phyloP scores from a whole-genome alignment of 2,329 filamentous ascomycete species.

The Fusarium hostae region DNA sequence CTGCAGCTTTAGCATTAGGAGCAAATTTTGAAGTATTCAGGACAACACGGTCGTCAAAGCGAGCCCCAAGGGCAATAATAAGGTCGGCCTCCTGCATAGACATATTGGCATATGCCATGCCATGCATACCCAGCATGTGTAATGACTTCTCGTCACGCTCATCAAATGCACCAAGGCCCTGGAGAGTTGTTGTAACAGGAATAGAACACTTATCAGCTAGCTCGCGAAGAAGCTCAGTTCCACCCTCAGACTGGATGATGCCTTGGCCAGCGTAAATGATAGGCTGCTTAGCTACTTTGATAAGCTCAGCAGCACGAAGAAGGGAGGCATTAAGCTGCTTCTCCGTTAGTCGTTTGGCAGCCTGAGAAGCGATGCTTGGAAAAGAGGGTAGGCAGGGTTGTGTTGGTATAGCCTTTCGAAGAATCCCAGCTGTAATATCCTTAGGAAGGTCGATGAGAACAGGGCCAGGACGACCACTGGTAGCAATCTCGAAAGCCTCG shows the following conservation, averaged over 20 bases:
- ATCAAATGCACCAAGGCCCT: slow-evolving; percentile 91
- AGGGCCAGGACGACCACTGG: slow-evolving; percentile 89
- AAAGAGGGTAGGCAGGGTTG: slow-evolving; percentile 80
- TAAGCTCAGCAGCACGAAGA: slow-evolving; percentile 78
- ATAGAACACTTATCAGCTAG: slow-evolving; percentile 89
- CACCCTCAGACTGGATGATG: slow-evolving; percentile 81
- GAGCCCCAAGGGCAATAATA: slow-evolving; percentile 91
- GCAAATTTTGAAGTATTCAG: slow-evolving; percentile 85
- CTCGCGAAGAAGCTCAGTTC: slow-evolving; percentile 81
- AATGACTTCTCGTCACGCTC: slow-evolving; percentile 94
- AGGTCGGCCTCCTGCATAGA: slow-evolving; percentile 98
- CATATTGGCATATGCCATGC: slow-evolving; percentile 96
- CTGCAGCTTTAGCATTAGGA: slow-evolving; percentile 85
- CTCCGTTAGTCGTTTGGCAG: slow-evolving; percentile 74
- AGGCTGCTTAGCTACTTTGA: slow-evolving; percentile 93
- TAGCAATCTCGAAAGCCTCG: slow-evolving; percentile 98
- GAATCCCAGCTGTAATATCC: slow-evolving; percentile 88
- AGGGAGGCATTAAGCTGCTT: slow-evolving; percentile 80
- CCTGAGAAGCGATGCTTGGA: slow-evolving; percentile 87
- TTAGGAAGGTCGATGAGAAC: slow-evolving; percentile 97
- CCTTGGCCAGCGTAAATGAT: slow-evolving; percentile 96
- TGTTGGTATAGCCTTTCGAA: slow-evolving; percentile 84
- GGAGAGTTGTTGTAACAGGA: slow-evolving; percentile 96
- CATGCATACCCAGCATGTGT: slow-evolving; percentile 99
- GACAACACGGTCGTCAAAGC: slow-evolving; percentile 97